Evolutionary conservation across 805 yeast genomes (phyloP), one percentile per base, ranked within the genome.

Genomic region (Saturnispora gosingensis): DNA sequence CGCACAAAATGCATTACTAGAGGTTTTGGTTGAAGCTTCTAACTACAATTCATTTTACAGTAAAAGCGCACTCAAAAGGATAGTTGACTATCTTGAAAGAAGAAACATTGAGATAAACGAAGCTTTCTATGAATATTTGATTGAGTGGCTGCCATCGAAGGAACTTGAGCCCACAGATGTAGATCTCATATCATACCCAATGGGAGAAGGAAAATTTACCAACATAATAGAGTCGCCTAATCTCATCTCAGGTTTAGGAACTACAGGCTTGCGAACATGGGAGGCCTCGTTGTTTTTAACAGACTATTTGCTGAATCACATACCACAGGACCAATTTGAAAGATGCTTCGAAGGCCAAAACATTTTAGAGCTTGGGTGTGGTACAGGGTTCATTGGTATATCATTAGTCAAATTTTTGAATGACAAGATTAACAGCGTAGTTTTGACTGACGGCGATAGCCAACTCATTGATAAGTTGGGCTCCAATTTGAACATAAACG

Each of bases 191-290:
- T 56, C 60, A n/a, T 75, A 74, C 52, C 58, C 62, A 10, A 54
- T 74, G 15, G 46, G 45, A 52, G 59, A 58, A 55, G 44, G 39
- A n/a, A 39, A 30, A 9, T 39, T 49, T 4, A 52, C 53, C 4
- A 44, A 48, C 5, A 76, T 84, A 3, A 67, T 67, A 53, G 93
- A 85, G 59, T 73, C 79, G 0, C 91, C 90, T 0, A 71, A 74
- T 50, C 55, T 85, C 49, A 77, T 85, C 13, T 77, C 86, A 36
- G 88, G 87, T 1, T 62, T 69, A n/a, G 95, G 95, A 5, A 83
- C 95, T 1, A 91, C 97, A 0, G 97, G 97, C 0, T 67, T 81
- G 50, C 71, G 97, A 40, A 91, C 97, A 0, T 90, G 97, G 98
- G 97, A 88, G 61, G 97, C 96, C 2, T 85, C 96, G 0, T 58